Percentiles rank a stretch among this genome's conserved stretches.
These are phyloP conservation scores for Oryza longistaminata DNA, from an alignment of 176 grass and related monocot species.

Conservation along the genomic window DNA sequence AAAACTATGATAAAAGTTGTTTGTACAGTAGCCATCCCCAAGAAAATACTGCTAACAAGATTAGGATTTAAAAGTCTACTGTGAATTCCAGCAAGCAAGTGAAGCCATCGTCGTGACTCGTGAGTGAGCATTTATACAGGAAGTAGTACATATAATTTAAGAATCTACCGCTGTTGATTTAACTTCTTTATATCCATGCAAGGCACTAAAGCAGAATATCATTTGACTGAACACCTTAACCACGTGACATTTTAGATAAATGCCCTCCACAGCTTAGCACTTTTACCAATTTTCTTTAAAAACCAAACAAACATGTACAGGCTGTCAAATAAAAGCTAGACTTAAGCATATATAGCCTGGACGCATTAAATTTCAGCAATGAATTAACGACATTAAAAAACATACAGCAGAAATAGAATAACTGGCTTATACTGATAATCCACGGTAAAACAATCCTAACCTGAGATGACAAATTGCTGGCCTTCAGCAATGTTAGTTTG, in stretches of 20 bases:
- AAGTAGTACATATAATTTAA: neutral
- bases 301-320: slow-evolving; percentile 6
- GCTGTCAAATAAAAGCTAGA: neutral
- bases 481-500: slow-evolving; percentile 30
- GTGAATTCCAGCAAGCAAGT: neutral
- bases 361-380: slow-evolving; percentile 6
- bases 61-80: neutral
- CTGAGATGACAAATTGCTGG: slow-evolving; percentile 26
- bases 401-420: neutral
- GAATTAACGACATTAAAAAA: neutral
- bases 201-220: neutral
- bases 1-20: neutral
- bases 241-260: slow-evolving; percentile 1
- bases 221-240: slow-evolving; percentile 22
- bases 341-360: neutral
- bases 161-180: neutral
- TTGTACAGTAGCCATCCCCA: neutral
- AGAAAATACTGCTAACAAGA: neutral
- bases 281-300: slow-evolving; percentile 7
- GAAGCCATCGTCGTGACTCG: neutral
- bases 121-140: neutral
- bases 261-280: neutral
- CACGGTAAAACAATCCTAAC: slow-evolving; percentile 37
- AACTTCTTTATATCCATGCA: neutral
- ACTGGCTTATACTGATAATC: neutral